Evolutionary conservation across 148 eudicot genomes (phyloP).

Genomic region (Fagopyrum homotropicum): DNA sequence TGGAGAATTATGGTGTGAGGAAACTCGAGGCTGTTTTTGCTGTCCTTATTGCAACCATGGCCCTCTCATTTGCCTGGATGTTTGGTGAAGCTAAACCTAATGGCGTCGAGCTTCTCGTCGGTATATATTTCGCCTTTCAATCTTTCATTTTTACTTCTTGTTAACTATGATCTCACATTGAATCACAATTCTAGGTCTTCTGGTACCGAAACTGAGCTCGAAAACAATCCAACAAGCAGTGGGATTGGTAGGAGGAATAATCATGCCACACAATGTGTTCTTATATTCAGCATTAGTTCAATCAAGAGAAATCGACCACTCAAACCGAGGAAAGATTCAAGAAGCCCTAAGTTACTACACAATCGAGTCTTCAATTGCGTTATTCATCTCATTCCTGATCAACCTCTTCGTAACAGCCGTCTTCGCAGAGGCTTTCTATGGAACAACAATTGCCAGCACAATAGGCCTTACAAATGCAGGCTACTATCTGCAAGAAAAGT

Average conservation of each 20-base stretch:
- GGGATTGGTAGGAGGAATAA: conserved; percentile 94
- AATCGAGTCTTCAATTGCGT: conserved; percentile 73
- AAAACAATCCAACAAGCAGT: conserved; percentile 89
- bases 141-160: no score
- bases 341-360: conserved; percentile 89
- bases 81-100: conserved; percentile 91
- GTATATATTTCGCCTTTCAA: conserved; percentile 19
- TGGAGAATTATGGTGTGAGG: conserved; percentile 93
- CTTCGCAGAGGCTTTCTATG: conserved; percentile 88
- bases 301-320: conserved; percentile 70
- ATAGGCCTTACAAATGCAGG: conserved; percentile 96
- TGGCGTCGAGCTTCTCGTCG: conserved; percentile 75
- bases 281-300: conserved; percentile 95
- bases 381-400: conserved; percentile 71
- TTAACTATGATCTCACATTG: not conserved
- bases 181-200: conserved; percentile 41
- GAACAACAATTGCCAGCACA: conserved; percentile 55
- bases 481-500: conserved; percentile 71
- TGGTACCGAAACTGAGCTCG: conserved; percentile 86
- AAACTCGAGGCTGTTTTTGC: conserved; percentile 95
- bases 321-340: conserved; percentile 54
- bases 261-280: conserved; percentile 98
- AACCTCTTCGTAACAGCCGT: conserved; percentile 86
- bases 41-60: conserved; percentile 84
- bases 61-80: conserved; percentile 91